Evolutionary conservation across 192 early-diverging fungal genomes (phyloP).

Genomic region (Mycoemilia scoparia): DNA sequence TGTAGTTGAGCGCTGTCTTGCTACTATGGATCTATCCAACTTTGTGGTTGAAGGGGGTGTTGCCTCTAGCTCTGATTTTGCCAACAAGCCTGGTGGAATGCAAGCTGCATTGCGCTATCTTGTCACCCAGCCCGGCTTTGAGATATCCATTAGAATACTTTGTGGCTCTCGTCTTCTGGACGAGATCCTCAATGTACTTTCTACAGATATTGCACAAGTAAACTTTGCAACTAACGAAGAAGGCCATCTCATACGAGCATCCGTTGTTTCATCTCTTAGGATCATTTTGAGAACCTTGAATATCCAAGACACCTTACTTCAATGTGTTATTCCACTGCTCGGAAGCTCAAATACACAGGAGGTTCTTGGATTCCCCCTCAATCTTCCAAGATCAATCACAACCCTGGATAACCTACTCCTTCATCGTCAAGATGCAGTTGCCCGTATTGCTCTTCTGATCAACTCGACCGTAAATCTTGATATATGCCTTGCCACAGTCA

Average conservation of each 20-base stretch:
- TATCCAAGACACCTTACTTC: conserved; percentile 57
- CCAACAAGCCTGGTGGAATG: conserved; percentile 1
- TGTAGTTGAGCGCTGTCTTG: conserved; percentile 62
- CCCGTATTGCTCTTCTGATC: conserved; percentile 53
- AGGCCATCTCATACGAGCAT: conserved; percentile 10
- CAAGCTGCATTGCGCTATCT: conserved; percentile 19
- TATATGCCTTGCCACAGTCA: conserved; percentile 50
- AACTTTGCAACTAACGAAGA: conserved; percentile 20
- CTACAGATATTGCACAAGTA: conserved; percentile 36
- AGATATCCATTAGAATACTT: conserved; percentile 58
- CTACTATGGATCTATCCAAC: conserved; percentile 48
- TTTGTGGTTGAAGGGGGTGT: conserved; percentile 11
- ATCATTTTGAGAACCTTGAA: conserved; percentile 48
- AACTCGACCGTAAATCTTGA: conserved; percentile 47
- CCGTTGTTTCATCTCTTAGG: conserved; percentile 27
- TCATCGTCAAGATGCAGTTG: conserved; percentile 42
- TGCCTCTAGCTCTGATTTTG: conserved; percentile 1
- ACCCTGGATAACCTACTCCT: conserved; percentile 68
- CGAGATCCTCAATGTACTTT: conserved; percentile 50
- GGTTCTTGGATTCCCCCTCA: conserved; percentile 26
- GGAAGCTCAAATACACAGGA: conserved; percentile 18
- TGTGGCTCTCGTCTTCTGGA: conserved; percentile 50
- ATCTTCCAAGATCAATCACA: conserved; percentile 34
- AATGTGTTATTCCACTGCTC: conserved; percentile 39
- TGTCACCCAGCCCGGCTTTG: conserved; percentile 69